Conservation (phyloP, 805 yeast species). For the Teunomyces tritomae region DNA sequence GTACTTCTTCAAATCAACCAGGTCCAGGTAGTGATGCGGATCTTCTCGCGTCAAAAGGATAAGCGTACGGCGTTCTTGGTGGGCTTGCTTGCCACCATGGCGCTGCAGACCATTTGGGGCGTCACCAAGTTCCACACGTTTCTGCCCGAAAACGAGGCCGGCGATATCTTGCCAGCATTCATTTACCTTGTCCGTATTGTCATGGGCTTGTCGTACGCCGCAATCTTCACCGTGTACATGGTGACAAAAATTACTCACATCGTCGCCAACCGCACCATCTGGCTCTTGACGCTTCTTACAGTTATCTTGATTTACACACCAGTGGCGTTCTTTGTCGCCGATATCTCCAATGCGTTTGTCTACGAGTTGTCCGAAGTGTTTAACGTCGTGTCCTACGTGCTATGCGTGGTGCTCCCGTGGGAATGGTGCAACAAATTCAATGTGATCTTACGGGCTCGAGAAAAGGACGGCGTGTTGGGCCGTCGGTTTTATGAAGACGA, state of each 20-base stretch:
- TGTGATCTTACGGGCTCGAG: conserved; percentile 54
- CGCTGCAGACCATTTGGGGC: conserved; percentile 69
- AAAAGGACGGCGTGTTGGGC: conserved; percentile 72
- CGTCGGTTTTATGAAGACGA: conserved; percentile 74
- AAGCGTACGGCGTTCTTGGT: conserved; percentile 58
- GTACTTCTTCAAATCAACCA: conserved; percentile 62
- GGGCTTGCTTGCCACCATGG: conserved; percentile 52
- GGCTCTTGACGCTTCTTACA: conserved; percentile 57
- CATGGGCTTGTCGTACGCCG: conserved; percentile 64
- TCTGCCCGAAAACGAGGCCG: conserved; percentile 38
- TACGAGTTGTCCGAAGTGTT: conserved; percentile 70
- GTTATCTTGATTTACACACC: conserved; percentile 56
- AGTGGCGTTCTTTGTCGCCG: conserved; percentile 71
- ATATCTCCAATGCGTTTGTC: conserved; percentile 74
- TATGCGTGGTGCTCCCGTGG: conserved; percentile 76
- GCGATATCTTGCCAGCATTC: conserved; percentile 68
- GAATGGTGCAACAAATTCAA: conserved; percentile 77
- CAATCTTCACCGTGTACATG: conserved; percentile 55
- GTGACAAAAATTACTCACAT: conserved; percentile 52
- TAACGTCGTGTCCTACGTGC: conserved; percentile 66
- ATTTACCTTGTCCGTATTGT: conserved; percentile 73
- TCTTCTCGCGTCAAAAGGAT: conserved; percentile 67
- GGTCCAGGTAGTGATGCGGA: conserved; percentile 66
- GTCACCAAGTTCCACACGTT: conserved; percentile 51
- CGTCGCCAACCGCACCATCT: conserved; percentile 44